Percentiles rank a stretch among this genome's conserved stretches.
Evolutionary conservation across 2,329 filamentous ascomycete species (phyloP).

Genomic region (Ceratocystis cubensis): DNA sequence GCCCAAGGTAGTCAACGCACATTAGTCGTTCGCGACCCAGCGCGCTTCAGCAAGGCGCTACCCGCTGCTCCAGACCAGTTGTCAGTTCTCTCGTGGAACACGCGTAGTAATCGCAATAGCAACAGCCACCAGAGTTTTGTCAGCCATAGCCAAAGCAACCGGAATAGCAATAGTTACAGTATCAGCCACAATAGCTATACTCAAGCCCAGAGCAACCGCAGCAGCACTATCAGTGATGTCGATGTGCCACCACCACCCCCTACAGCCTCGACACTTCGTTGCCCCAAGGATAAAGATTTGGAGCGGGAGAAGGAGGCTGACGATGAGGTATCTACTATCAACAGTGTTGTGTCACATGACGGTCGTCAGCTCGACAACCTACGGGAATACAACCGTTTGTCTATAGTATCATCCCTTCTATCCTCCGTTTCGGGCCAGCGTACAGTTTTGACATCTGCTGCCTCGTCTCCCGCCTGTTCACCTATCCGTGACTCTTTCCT

Average conservation of each 20-base stretch:
- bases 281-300: neutral
- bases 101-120: neutral
- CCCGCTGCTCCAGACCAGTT: constrained; percentile 13
- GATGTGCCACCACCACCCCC: constrained; percentile 8
- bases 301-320: constrained; percentile 26
- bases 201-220: constrained; percentile 27
- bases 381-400: constrained; percentile 46
- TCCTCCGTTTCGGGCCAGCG: constrained; percentile 41
- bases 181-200: neutral
- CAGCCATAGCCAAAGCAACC: neutral
- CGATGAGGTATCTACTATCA: constrained; percentile 44
- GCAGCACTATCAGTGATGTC: constrained; percentile 22
- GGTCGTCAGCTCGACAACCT: constrained; percentile 46
- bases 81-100: constrained; percentile 10
- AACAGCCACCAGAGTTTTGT: neutral
- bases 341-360: constrained; percentile 46
- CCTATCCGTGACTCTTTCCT: constrained; percentile 42
- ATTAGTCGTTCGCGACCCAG: constrained; percentile 36
- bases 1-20: constrained; percentile 36
- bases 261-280: neutral
- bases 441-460: constrained; percentile 46
- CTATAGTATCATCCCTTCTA: constrained; percentile 43
- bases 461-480: constrained; percentile 45
- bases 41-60: constrained; percentile 28
- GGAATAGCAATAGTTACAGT: constrained; percentile 26